Conservation (phyloP, 176 grass and related monocot genomes). For the Alopecurus myosuroides region DNA sequence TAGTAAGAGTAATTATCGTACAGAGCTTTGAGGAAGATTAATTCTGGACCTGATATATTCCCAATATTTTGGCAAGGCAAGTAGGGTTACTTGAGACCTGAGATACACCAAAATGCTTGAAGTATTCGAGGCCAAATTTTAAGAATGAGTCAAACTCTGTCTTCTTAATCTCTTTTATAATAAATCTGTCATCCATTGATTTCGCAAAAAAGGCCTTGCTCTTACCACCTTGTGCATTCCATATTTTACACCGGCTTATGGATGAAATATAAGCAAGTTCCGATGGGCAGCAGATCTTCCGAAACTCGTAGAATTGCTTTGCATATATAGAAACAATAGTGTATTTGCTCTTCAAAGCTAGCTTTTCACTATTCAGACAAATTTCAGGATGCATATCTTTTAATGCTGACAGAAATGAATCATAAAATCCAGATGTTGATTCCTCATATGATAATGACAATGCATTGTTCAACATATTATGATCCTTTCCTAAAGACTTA, state of each 20-base stretch:
- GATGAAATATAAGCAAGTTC: constrained; percentile 82
- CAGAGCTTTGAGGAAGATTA: neutral
- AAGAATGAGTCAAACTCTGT: constrained; percentile 91
- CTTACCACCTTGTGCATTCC: constrained; percentile 90
- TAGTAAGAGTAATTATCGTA: neutral
- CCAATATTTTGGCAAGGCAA: constrained; percentile 85
- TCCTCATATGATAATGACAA: constrained; percentile 22
- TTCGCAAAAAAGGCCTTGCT: constrained; percentile 85
- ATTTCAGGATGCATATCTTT: constrained; percentile 80
- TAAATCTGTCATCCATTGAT: constrained; percentile 87
- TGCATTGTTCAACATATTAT: neutral
- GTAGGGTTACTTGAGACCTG: constrained; percentile 53
- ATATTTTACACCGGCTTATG: constrained; percentile 81
- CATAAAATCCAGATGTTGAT: constrained; percentile 50
- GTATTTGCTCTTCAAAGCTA: constrained; percentile 71
- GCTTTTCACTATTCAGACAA: constrained; percentile 42
- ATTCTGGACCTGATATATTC: constrained; percentile 79
- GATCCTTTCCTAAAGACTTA: constrained; percentile 4
- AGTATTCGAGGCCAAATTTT: constrained; percentile 88
- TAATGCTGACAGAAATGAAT: constrained; percentile 54
- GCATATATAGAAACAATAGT: constrained; percentile 73
- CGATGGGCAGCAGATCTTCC: constrained; percentile 77
- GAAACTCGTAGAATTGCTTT: constrained; percentile 72
- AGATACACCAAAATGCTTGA: constrained; percentile 70
- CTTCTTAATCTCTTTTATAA: constrained; percentile 93